Evolutionary conservation across 192 early-diverging fungal genomes (phyloP).

Genomic region (Mortierella hygrophila): DNA sequence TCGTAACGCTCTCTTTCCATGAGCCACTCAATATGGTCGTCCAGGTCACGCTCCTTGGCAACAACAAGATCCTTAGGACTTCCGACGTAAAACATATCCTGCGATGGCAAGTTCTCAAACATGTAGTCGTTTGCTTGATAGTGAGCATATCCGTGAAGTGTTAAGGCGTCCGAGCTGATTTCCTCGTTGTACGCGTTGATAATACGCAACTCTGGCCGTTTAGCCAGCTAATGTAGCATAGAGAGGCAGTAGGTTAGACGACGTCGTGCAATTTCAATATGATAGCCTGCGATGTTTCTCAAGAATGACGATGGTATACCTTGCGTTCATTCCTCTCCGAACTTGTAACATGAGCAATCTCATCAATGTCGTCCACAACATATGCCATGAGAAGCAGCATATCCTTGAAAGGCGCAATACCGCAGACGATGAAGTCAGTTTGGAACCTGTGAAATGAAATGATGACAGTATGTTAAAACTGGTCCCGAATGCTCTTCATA

Average conservation of each 20-base stretch:
- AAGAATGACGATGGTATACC: conserved; percentile 19
- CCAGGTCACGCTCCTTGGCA: conserved; percentile 87
- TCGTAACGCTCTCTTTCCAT: conserved; percentile 83
- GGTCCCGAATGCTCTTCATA: not conserved
- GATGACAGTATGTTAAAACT: conserved; percentile 2
- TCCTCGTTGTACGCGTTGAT: conserved; percentile 85
- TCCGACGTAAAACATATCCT: conserved; percentile 92
- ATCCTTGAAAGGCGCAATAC: conserved; percentile 86
- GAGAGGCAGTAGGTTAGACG: not conserved
- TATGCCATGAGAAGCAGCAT: conserved; percentile 81
- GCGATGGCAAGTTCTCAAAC: conserved; percentile 75
- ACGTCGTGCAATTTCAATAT: not conserved
- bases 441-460: conserved; percentile 66
- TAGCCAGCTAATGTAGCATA: conserved; percentile 56
- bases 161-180: conserved; percentile 89
- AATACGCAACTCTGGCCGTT: conserved; percentile 93
- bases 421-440: conserved; percentile 86
- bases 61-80: conserved; percentile 95
- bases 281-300: not conserved
- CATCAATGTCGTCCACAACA: conserved; percentile 65
- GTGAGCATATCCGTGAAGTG: conserved; percentile 86
- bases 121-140: conserved; percentile 97
- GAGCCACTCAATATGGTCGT: conserved; percentile 96
- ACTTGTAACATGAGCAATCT: conserved; percentile 64
- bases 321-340: conserved; percentile 42